These are phyloP conservation scores for Mucor lusitanicus DNA, from an alignment of 371 early-diverging fungal genomes.

Conservation along the genomic window DNA sequence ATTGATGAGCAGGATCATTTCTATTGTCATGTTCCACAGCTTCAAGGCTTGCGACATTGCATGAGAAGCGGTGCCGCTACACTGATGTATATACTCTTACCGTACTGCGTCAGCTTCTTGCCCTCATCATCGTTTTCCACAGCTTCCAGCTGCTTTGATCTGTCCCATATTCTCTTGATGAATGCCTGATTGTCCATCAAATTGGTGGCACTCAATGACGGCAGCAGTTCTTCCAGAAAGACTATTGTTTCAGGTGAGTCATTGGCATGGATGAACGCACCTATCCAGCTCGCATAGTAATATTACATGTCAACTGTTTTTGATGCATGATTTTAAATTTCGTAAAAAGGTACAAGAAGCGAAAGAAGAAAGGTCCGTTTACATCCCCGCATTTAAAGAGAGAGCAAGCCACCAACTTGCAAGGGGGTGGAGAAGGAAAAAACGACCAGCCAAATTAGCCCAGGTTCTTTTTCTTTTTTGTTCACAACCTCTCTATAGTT, in stretches of 20 bases:
- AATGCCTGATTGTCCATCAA: neutral
- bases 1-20: neutral
- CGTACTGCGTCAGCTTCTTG: neutral
- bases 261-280: neutral
- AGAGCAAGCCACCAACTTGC: conserved; percentile 12
- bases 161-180: conserved; percentile 11
- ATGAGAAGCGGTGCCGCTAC: neutral
- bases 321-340: neutral
- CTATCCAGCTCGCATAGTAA: too few species aligned
- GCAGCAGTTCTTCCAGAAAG: neutral
- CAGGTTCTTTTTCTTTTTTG: neutral
- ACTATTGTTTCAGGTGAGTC: neutral
- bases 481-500: neutral
- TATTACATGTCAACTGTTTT: neutral
- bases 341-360: neutral
- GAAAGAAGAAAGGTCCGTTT: neutral
- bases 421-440: conserved; percentile 4
- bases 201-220: neutral
- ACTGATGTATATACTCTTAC: neutral
- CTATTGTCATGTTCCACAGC: conserved; percentile 10
- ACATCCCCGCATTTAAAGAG: neutral
- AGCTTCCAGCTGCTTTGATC: neutral
- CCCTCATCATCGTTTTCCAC: neutral
- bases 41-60: neutral
- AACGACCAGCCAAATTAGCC: neutral